Conservation (phyloP, 1,139 yeast genomes). For the Protomyces inouyei region DNA sequence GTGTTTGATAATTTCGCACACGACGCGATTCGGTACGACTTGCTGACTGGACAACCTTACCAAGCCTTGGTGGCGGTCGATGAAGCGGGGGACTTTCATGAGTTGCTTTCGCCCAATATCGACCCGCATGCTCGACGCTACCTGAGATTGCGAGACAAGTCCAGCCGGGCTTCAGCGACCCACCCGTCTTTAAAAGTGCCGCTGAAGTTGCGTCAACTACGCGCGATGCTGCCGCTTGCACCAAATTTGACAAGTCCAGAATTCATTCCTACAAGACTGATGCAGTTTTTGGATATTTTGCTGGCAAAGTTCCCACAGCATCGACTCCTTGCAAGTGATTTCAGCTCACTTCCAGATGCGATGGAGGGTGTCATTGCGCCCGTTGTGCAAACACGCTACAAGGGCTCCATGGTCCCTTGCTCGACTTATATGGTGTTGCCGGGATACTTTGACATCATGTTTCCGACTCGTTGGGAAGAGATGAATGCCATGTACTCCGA, state of each 20-base stretch:
- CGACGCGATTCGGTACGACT: slow-evolving; percentile 73
- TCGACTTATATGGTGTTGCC: slow-evolving; percentile 70
- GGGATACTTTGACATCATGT: slow-evolving; percentile 82
- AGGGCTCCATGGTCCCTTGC: slow-evolving; percentile 62
- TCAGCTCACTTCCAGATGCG: slow-evolving; percentile 58
- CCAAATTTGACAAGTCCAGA: slow-evolving; percentile 71
- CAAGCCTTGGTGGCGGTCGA: slow-evolving; percentile 78
- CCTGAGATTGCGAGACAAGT: slow-evolving; percentile 52
- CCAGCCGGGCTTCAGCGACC: slow-evolving; percentile 35
- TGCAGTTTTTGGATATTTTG: slow-evolving; percentile 62
- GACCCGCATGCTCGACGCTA: slow-evolving; percentile 57
- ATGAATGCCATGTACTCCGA: slow-evolving; percentile 60
- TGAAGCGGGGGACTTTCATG: slow-evolving; percentile 69
- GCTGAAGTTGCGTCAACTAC: slow-evolving; percentile 36
- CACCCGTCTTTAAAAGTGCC: slow-evolving; percentile 36
- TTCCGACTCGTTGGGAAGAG: slow-evolving; percentile 70
- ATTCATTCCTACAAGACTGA: slow-evolving; percentile 69
- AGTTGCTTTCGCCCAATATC: slow-evolving; percentile 64
- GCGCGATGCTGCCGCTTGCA: slow-evolving; percentile 54
- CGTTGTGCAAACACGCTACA: slow-evolving; percentile 68
- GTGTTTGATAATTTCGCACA: slow-evolving; percentile 84
- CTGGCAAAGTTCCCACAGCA: slow-evolving; percentile 70
- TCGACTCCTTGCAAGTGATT: slow-evolving; percentile 67
- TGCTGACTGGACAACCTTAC: slow-evolving; percentile 59
- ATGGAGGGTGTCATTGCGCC: slow-evolving; percentile 69